These are phyloP conservation scores for Penicillium griseofulvum DNA, from an alignment of 2,329 filamentous ascomycete genomes.

Conservation along the genomic window DNA sequence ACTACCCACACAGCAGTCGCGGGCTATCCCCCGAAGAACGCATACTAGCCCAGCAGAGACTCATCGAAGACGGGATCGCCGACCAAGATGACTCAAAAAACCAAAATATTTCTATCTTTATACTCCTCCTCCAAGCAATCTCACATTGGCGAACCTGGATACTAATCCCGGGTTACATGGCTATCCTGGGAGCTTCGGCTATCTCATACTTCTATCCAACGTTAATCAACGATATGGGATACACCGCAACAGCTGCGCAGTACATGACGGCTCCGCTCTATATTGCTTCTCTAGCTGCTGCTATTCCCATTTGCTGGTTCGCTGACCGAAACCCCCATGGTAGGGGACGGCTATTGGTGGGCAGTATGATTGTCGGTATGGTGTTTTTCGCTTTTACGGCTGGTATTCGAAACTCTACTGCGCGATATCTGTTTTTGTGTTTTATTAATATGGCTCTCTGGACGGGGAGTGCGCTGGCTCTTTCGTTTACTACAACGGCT, in stretches of 20 bases:
- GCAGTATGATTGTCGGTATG: background rate
- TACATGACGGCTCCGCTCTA: constrained; percentile 11
- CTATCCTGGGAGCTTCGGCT: background rate
- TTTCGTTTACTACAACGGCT: constrained; percentile 6
- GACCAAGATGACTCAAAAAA: background rate
- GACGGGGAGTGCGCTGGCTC: constrained; percentile 1
- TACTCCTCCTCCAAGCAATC: background rate
- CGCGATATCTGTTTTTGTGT: constrained; percentile 4
- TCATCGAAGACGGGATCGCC: constrained; percentile 2
- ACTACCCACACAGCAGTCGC: constrained; percentile 5
- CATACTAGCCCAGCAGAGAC: background rate
- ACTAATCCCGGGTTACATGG: constrained; percentile 1
- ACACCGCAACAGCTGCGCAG: background rate
- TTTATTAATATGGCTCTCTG: constrained; percentile 4
- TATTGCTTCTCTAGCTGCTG: background rate
- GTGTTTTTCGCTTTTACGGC: constrained; percentile 9
- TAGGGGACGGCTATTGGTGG: background rate
- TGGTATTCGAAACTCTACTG: constrained; percentile 1
- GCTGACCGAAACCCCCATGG: background rate
- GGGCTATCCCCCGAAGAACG: background rate
- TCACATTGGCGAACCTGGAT: constrained; percentile 7
- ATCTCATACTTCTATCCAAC: constrained; percentile 10
- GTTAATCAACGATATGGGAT: background rate
- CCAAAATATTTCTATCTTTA: background rate
- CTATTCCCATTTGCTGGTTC: constrained; percentile 2